Evolutionary conservation across 2,329 filamentous ascomycete genomes (phyloP).

Genomic region (Bipolaris gigantea): DNA sequence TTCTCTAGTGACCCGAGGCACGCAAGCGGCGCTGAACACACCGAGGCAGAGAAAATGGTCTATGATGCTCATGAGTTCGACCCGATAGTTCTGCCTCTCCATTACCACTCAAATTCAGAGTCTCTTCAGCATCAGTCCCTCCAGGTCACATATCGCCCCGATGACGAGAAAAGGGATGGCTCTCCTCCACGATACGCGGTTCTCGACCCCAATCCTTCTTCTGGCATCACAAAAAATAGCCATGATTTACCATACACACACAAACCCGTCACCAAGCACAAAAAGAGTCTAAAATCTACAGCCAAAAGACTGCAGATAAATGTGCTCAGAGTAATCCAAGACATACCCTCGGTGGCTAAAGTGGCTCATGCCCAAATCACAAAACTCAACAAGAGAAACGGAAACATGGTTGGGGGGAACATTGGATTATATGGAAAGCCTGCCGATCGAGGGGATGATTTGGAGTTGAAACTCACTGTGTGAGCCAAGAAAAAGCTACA

Average conservation of each 20-base stretch:
- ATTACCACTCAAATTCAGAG: neutral
- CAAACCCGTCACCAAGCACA: neutral
- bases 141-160: neutral
- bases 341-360: constrained; percentile 1
- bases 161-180: neutral
- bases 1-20: neutral
- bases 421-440: neutral
- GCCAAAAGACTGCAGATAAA: constrained; percentile 2
- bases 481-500: neutral
- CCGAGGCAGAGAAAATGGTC: neutral
- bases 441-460: neutral
- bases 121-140: neutral
- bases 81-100: neutral
- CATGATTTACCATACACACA: neutral
- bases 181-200: constrained; percentile 4
- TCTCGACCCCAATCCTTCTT: constrained; percentile 5
- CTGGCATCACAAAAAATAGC: neutral
- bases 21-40: neutral
- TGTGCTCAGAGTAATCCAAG: constrained; percentile 2
- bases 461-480: neutral
- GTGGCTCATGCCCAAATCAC: neutral
- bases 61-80: neutral
- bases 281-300: neutral
- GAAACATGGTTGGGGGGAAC: constrained; percentile 1
- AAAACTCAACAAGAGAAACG: neutral